A percentile compares a stretch with the other conserved stretches of the same genome.
phyloP scores from a whole-genome alignment of 805 yeast species.

The Tanozyma kutaoensis region DNA sequence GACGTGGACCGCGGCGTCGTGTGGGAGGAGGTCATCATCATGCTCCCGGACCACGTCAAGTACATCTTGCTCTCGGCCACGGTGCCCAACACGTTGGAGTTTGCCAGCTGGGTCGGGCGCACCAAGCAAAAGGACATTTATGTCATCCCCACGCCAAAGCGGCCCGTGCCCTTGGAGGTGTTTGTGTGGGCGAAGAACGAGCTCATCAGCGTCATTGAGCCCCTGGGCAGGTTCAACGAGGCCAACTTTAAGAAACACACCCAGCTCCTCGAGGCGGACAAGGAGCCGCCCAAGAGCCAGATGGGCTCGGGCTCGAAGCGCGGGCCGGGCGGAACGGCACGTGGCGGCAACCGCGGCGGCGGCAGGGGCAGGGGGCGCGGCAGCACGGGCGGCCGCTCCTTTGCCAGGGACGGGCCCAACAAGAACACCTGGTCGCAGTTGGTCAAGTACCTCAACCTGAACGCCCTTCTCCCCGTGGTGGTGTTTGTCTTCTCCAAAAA shows the following conservation, averaged over 20 bases:
- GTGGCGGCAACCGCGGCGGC: slow-evolving; percentile 24
- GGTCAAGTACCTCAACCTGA: slow-evolving; percentile 53
- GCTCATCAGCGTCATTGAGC: slow-evolving; percentile 59
- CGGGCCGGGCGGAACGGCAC: slow-evolving; percentile 29
- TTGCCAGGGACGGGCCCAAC: slow-evolving; percentile 51
- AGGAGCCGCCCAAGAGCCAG: slow-evolving; percentile 18
- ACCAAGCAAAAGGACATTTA: slow-evolving; percentile 93
- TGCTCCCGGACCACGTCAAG: slow-evolving; percentile 94
- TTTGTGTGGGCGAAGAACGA: slow-evolving; percentile 72
- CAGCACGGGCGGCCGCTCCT: slow-evolving; percentile 12
- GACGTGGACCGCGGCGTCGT: slow-evolving; percentile 97
- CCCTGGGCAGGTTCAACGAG: slow-evolving; percentile 57
- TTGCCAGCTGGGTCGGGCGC: slow-evolving; percentile 98
- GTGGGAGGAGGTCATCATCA: slow-evolving; percentile 97
- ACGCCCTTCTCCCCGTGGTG: slow-evolving; percentile 80
- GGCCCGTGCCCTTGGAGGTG: slow-evolving; percentile 93
- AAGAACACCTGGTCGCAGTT: slow-evolving; percentile 68
- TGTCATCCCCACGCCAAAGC: slow-evolving; percentile 89
- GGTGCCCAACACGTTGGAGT: slow-evolving; percentile 95
- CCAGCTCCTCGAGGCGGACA: slow-evolving; percentile 34
- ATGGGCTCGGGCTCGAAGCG: slow-evolving; percentile 29
- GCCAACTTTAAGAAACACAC: slow-evolving; percentile 49
- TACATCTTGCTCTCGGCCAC: slow-evolving; percentile 89
- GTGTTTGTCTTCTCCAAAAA: slow-evolving; percentile 89
- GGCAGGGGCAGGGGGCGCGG: slow-evolving; percentile 8